Conservation (phyloP, 208 protist genomes). For the Zelonia costaricensis region DNA sequence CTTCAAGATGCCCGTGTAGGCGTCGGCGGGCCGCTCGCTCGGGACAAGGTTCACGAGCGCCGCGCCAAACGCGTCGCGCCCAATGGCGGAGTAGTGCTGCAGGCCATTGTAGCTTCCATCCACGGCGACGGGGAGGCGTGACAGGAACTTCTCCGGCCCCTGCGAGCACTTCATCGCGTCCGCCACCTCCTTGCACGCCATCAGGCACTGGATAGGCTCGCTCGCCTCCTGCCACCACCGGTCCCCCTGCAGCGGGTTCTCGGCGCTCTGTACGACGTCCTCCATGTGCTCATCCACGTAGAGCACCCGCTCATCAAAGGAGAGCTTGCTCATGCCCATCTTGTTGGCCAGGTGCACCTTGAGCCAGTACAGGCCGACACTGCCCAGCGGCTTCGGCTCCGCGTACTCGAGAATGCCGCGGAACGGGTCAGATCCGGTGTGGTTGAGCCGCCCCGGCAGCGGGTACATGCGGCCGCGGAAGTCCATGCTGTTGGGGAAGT, state of each 20-base stretch:
- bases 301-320: conserved; percentile 94
- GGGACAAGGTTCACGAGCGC: conserved; percentile 96
- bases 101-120: conserved; percentile 98
- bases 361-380: conserved; percentile 95
- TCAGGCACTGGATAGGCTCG: conserved; percentile 96
- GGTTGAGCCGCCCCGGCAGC: conserved; percentile 97
- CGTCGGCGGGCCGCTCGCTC: conserved; percentile 93
- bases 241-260: conserved; percentile 77
- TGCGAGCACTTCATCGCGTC: conserved; percentile 91
- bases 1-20: conserved; percentile 96
- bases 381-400: conserved; percentile 93
- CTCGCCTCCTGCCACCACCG: conserved; percentile 95
- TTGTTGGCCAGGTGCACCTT: conserved; percentile 99
- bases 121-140: conserved; percentile 95
- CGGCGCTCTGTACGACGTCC: conserved; percentile 86
- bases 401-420: conserved; percentile 96
- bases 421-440: conserved; percentile 95
- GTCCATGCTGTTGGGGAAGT: conserved; percentile 99
- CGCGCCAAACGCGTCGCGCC: conserved; percentile 96
- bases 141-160: conserved; percentile 88
- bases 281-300: conserved; percentile 94
- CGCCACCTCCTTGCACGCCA: conserved; percentile 94
- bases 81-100: conserved; percentile 99
- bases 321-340: conserved; percentile 96
- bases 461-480: conserved; percentile 99